A percentile compares a stretch with the other conserved stretches of the same genome.
These are phyloP conservation scores for Pyrenochaeta sp. DNA, from an alignment of 2,329 filamentous ascomycete species.

Conservation along the genomic window DNA sequence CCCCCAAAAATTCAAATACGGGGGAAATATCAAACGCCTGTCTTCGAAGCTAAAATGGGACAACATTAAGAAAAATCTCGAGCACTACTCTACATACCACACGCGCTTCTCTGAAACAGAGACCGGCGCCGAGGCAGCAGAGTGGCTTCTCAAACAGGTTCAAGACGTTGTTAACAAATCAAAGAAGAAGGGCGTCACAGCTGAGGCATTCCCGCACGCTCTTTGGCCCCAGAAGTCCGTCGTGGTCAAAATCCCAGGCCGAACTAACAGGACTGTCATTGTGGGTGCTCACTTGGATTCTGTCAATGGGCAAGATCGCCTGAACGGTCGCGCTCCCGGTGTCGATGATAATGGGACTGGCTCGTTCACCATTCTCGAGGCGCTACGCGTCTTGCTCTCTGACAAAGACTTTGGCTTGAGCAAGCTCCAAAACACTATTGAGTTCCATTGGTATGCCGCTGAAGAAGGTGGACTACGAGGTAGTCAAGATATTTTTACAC, in stretches of 20 bases:
- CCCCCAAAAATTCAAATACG: slow-evolving; percentile 21
- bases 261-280: slow-evolving; percentile 80
- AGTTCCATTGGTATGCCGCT: slow-evolving; percentile 95
- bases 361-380: slow-evolving; percentile 91
- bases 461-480: slow-evolving; percentile 88
- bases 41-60: slow-evolving; percentile 24
- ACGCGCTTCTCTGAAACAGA: slow-evolving; percentile 26
- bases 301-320: slow-evolving; percentile 7
- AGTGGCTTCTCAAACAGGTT: slow-evolving; percentile 81
- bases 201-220: slow-evolving; percentile 75
- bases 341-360: slow-evolving; percentile 84
- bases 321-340: slow-evolving; percentile 53
- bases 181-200: slow-evolving; percentile 73
- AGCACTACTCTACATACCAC: slow-evolving; percentile 24
- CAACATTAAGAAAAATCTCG: slow-evolving; percentile 26
- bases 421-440: slow-evolving; percentile 81
- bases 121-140: slow-evolving; percentile 77
- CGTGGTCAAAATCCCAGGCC: slow-evolving; percentile 85
- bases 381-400: slow-evolving; percentile 78
- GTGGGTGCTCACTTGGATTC: slow-evolving; percentile 76
- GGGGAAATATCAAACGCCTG: slow-evolving; percentile 16
- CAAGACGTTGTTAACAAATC: slow-evolving; percentile 74
- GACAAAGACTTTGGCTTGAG: slow-evolving; percentile 73
- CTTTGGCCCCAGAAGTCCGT: slow-evolving; percentile 84
- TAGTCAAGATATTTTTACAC: slow-evolving; percentile 84